Conservation (phyloP, 1,139 yeast species). For the Fermentozyma sake region DNA sequence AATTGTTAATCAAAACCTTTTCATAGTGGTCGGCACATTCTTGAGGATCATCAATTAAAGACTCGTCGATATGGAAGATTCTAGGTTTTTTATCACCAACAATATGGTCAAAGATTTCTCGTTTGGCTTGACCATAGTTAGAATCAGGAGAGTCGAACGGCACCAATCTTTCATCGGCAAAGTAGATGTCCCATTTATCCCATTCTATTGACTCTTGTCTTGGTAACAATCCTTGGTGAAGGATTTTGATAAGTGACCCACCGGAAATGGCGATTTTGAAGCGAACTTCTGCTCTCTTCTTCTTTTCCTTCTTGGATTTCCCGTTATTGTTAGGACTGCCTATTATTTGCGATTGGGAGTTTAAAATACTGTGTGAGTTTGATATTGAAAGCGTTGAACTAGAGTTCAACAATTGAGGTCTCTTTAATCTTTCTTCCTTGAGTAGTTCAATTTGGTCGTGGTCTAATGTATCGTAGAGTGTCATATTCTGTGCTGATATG, state of each 20-base stretch:
- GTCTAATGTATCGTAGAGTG: slow-evolving; percentile 52
- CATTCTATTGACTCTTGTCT: slow-evolving; percentile 72
- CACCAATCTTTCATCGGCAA: slow-evolving; percentile 71
- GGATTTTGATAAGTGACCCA: slow-evolving; percentile 82
- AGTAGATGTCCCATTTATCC: slow-evolving; percentile 76
- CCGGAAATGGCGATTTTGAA: slow-evolving; percentile 92
- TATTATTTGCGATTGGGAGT: slow-evolving; percentile 1
- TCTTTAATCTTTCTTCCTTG: slow-evolving; percentile 16
- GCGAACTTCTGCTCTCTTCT: slow-evolving; percentile 51
- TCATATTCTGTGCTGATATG: slow-evolving; percentile 71
- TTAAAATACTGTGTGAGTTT: slow-evolving; percentile 2
- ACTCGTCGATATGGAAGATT: slow-evolving; percentile 78
- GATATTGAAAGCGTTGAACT: slow-evolving; percentile 7
- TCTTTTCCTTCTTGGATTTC: slow-evolving; percentile 26
- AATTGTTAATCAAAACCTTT: slow-evolving; percentile 75
- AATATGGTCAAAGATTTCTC: slow-evolving; percentile 72
- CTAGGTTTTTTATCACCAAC: slow-evolving; percentile 54
- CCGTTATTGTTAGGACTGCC: slow-evolving; percentile 4
- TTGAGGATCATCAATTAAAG: slow-evolving; percentile 75
- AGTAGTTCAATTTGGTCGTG: slow-evolving; percentile 26
- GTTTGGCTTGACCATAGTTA: slow-evolving; percentile 84
- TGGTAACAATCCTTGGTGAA: slow-evolving; percentile 76
- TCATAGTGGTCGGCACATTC: slow-evolving; percentile 95
- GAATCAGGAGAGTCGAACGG: slow-evolving; percentile 69
- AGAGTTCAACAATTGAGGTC: slow-evolving; percentile 18